These are phyloP conservation scores for Blepharisma japonicum DNA, from an alignment of 73 alveolate genomes.

Conservation along the genomic window DNA sequence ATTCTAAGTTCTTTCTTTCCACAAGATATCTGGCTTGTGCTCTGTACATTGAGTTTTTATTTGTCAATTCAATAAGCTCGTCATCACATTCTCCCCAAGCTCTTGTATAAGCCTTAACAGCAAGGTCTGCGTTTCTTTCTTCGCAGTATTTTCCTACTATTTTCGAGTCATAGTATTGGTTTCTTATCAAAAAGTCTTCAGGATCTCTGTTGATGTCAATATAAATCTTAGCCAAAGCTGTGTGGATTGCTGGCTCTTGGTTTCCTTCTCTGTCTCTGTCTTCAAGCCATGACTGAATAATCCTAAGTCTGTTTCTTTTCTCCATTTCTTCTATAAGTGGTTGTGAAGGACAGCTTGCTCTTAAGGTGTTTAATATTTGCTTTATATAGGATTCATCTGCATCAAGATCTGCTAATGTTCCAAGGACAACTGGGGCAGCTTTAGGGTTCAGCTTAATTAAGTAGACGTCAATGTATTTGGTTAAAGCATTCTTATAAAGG, in stretches of 20 bases:
- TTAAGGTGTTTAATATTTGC: slow-evolving; percentile 82
- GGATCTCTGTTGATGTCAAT: slow-evolving; percentile 94
- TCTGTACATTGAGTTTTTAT: slow-evolving; percentile 97
- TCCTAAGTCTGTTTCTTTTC: slow-evolving; percentile 94
- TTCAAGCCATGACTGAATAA: slow-evolving; percentile 97
- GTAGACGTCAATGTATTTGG: slow-evolving; percentile 96
- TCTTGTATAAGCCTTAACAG: slow-evolving; percentile 95
- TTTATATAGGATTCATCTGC: slow-evolving; percentile 94
- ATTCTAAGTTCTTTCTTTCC: slow-evolving; percentile 95
- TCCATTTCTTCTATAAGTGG: slow-evolving; percentile 92
- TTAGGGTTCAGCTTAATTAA: slow-evolving; percentile 93
- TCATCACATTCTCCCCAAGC: slow-evolving; percentile 99
- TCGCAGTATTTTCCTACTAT: slow-evolving; percentile 98
- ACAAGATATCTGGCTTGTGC: slow-evolving; percentile 98
- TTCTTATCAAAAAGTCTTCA: slow-evolving; percentile 94
- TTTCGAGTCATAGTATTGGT: slow-evolving; percentile 97
- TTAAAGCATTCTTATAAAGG: slow-evolving; percentile 93
- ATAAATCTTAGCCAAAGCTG: slow-evolving; percentile 96
- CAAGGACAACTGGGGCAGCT: slow-evolving; percentile 96
- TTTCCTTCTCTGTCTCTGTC: slow-evolving; percentile 99
- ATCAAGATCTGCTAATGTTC: slow-evolving; percentile 94
- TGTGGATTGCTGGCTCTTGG: slow-evolving; percentile 96
- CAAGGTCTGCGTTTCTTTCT: slow-evolving; percentile 97
- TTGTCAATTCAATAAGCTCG: slow-evolving; percentile 97
- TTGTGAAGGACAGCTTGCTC: slow-evolving; percentile 91